phyloP scores from a whole-genome alignment of 1,284 basidiomycete species.

The Coniferiporia sulphurascens region DNA sequence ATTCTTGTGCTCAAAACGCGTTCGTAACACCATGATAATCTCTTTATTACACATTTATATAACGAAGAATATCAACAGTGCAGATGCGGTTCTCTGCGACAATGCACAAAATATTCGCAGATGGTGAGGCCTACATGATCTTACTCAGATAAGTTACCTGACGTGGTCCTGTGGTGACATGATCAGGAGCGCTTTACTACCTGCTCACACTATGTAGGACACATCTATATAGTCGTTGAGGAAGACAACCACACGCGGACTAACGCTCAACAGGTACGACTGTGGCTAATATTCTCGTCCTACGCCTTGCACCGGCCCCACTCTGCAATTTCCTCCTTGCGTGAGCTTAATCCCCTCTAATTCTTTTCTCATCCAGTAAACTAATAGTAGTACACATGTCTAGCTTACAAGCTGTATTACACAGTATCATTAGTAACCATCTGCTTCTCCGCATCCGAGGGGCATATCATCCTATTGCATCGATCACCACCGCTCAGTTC shows the following conservation, averaged over 20 bases:
- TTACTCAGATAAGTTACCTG: neutral
- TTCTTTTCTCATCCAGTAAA: neutral
- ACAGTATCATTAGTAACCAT: conserved; percentile 2
- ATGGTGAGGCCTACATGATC: neutral
- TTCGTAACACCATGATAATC: neutral
- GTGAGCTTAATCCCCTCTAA: neutral
- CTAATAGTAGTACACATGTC: neutral
- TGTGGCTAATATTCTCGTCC: neutral
- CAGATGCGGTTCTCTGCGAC: neutral
- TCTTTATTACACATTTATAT: neutral
- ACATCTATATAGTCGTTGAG: no score
- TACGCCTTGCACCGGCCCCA: neutral
- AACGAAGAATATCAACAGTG: neutral
- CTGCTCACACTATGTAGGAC: neutral
- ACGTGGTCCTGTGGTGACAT: no score
- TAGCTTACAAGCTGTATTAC: conserved; percentile 4
- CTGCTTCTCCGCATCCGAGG: conserved; percentile 3
- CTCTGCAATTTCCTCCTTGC: conserved; percentile 1
- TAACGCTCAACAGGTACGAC: neutral
- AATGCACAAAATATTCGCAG: neutral
- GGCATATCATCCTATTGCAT: neutral
- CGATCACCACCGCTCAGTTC: neutral
- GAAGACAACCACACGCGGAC: neutral
- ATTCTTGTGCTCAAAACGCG: neutral
- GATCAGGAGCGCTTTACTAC: neutral